Evolutionary conservation across 176 grass and related monocot genomes (phyloP), one percentile per base, ranked within the genome.

Genomic region (Juncus effusus): DNA sequence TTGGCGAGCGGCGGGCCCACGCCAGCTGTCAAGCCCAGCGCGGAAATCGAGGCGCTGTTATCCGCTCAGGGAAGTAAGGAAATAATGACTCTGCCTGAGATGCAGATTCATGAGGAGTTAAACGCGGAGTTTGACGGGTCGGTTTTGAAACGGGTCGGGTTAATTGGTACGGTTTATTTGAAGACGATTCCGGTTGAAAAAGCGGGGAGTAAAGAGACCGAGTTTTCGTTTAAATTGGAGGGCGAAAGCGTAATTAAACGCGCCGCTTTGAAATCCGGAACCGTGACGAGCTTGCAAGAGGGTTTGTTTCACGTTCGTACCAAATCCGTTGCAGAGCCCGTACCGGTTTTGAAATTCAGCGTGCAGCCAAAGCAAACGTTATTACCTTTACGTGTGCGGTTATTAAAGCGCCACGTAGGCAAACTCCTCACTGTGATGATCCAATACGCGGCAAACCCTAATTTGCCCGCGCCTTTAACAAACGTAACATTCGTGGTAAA

Each of bases 181-280:
- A 71, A 70, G 54, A 99, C 94, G 1, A 41, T 99, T 39, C 89
- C 89, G 13, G 68, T 83, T 53, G 86, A 93, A 59, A 92, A 97
- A 75, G 80, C 72, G 35, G 77, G 77, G 0, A 85, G 85, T 37
- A 99, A 92, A 78, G 89, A 99, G 19, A 87, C 89, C 16, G 94
- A 99, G 73, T 99, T 99, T 83, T 87, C 94, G 11, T 93, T 99
- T 80, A 76, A 78, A 9, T 88, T 99, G 13, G 94, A 99, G 72
- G 85, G 88, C 50, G 86, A 82, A 50, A 82, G 82, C 5, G 78
- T 85, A 76, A 93, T 93, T 74, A 99, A 99, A 77, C 83, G 83
- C 57, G 94, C 94, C 0, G 94, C 76, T 9, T 75, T 90, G 83
- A 86, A 89, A 66, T 89, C 64, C 62, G 72, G 86, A 38, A 59